phyloP scores from a whole-genome alignment of 129 eudicot species.

The Flaveria linearis region DNA sequence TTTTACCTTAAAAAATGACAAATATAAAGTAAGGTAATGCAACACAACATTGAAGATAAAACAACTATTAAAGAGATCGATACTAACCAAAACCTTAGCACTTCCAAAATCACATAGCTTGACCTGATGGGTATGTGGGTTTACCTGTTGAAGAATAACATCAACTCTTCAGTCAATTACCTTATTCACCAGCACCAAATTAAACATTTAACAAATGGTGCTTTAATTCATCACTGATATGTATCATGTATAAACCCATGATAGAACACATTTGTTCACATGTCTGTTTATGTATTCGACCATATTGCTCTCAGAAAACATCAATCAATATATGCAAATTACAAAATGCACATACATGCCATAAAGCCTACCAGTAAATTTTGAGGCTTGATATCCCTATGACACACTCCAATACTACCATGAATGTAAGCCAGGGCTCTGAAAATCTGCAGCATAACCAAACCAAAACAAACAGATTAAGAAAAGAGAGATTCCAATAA shows the following conservation, averaged over 20 bases:
- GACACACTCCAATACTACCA: conserved; percentile 83
- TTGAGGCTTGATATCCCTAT: conserved; percentile 92
- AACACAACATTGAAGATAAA: neutral
- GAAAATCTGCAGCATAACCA: conserved; percentile 52
- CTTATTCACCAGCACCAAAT: neutral
- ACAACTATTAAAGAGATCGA: conserved; percentile 2
- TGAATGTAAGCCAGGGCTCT: conserved; percentile 83
- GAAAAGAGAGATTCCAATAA: neutral
- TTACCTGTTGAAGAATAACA: conserved; percentile 52
- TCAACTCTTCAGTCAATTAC: conserved; percentile 9
- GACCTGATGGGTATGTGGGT: conserved; percentile 92
- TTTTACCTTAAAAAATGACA: conserved; percentile 47
- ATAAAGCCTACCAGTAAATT: conserved; percentile 63
- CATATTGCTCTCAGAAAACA: neutral
- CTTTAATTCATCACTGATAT: neutral
- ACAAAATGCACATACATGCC: neutral
- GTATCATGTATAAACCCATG: neutral
- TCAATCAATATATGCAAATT: neutral
- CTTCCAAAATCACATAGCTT: conserved; percentile 88
- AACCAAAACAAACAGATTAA: neutral
- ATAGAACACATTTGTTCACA: neutral
- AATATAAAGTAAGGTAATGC: conserved; percentile 5
- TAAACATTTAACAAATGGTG: neutral
- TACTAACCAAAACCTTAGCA: conserved; percentile 78
- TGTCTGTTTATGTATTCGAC: conserved; percentile 9